Evolutionary conservation across 345 rosid genomes (phyloP).

Genomic region (Dipteronia dyeriana): DNA sequence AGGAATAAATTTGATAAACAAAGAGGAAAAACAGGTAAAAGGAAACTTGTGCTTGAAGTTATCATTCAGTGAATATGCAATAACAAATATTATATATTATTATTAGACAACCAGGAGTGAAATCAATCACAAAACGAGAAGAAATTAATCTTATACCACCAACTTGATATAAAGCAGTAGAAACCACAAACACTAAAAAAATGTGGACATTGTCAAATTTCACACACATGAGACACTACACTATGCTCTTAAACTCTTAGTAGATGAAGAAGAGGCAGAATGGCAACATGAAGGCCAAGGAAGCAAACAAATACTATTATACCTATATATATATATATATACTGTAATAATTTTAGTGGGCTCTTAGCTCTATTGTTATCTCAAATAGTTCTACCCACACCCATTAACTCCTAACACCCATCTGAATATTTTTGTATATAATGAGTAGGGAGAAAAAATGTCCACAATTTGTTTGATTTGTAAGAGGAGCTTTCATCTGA

Average conservation of each 20-base stretch:
- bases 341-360: no score
- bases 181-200: neutral
- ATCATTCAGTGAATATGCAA: neutral
- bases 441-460: no score
- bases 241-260: neutral
- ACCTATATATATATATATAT: no score
- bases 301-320: conserved; percentile 33
- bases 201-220: neutral
- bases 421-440: no score
- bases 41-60: no score
- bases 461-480: no score
- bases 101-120: neutral
- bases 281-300: conserved; percentile 23
- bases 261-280: neutral
- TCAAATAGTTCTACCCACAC: no score
- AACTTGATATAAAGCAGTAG: neutral
- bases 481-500: no score
- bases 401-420: no score
- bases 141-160: no score
- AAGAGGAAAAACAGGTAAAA: neutral
- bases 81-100: neutral
- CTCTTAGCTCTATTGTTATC: no score
- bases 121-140: neutral
- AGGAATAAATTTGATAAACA: neutral
- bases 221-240: neutral